phyloP scores from a whole-genome alignment of 2,329 filamentous ascomycete species.

The Phialemonium atrogriseum region DNA sequence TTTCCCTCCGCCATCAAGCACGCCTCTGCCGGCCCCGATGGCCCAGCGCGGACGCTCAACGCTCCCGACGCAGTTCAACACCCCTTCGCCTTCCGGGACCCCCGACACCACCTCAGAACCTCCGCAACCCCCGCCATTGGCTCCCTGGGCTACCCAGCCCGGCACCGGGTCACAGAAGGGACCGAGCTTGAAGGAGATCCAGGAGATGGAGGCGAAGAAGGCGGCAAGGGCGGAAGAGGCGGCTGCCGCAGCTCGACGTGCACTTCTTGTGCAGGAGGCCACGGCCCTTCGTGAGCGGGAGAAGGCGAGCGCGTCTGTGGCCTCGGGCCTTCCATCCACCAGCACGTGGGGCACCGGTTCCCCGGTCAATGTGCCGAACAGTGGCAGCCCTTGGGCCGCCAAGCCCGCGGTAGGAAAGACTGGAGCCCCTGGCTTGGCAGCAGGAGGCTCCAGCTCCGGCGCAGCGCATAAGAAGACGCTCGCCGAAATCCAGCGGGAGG shows the following conservation, averaged over 20 bases:
- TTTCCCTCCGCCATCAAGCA: conserved; percentile 63
- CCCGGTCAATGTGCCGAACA: conserved; percentile 48
- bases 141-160: conserved; percentile 89
- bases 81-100: conserved; percentile 68
- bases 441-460: conserved; percentile 21
- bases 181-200: conserved; percentile 91
- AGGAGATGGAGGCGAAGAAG: conserved; percentile 89
- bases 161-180: conserved; percentile 65
- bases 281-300: conserved; percentile 50
- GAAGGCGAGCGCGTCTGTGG: conserved; percentile 48
- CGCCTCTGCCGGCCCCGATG: conserved; percentile 79
- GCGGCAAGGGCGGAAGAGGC: conserved; percentile 82
- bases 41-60: conserved; percentile 80
- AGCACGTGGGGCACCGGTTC: conserved; percentile 84
- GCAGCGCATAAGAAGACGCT: conserved; percentile 69
- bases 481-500: conserved; percentile 93
- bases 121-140: conserved; percentile 58
- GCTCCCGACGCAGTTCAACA: conserved; percentile 62
- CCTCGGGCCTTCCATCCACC: conserved; percentile 73
- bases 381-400: conserved; percentile 55
- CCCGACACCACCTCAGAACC: conserved; percentile 45
- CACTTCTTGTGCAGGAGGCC: conserved; percentile 72
- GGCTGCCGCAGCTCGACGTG: conserved; percentile 68
- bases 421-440: conserved; percentile 16
- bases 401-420: conserved; percentile 51